Conservation (phyloP, 768 basidiomycete genomes). For the Pseudohyphozyma bogoriensis region DNA sequence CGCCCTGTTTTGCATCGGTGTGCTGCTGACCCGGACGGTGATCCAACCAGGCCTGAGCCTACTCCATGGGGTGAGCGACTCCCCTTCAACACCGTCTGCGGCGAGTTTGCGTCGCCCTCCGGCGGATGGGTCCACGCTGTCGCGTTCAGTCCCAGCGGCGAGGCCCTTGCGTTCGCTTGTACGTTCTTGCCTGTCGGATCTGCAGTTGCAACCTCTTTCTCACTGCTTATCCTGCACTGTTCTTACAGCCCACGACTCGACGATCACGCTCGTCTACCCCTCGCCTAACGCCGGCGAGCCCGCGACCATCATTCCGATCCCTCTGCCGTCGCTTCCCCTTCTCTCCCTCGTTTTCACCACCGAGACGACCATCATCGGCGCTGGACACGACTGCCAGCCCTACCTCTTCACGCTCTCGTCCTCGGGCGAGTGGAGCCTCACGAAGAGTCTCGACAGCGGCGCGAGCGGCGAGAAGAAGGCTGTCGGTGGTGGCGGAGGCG, state of each 20-base stretch:
- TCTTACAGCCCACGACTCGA: constrained; percentile 77
- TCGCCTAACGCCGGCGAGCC: constrained; percentile 47
- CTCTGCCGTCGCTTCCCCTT: constrained; percentile 66
- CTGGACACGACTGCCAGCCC: constrained; percentile 96
- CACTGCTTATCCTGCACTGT: not conserved
- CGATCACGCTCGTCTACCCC: constrained; percentile 85
- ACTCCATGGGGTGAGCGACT: constrained; percentile 96
- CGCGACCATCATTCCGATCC: constrained; percentile 55
- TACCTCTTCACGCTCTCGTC: constrained; percentile 67
- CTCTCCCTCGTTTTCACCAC: constrained; percentile 77
- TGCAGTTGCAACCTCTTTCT: too few species aligned
- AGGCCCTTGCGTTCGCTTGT: constrained; percentile 87
- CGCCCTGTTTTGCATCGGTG: not conserved
- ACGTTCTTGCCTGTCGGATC: constrained; percentile 35
- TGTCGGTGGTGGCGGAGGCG: constrained; percentile 39
- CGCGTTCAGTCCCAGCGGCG: constrained; percentile 93
- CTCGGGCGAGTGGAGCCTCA: constrained; percentile 60
- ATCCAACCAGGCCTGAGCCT: constrained; percentile 57
- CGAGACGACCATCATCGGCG: constrained; percentile 73
- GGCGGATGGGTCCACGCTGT: constrained; percentile 98
- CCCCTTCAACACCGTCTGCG: constrained; percentile 94
- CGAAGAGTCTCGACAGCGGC: constrained; percentile 73
- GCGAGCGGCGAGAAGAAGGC: constrained; percentile 45
- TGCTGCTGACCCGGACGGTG: not conserved
- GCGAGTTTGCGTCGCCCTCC: constrained; percentile 74